Evolutionary conservation across 140 eudicot genomes (phyloP), one percentile per base, ranked within the genome.

Genomic region (Ambrosia hybrid): DNA sequence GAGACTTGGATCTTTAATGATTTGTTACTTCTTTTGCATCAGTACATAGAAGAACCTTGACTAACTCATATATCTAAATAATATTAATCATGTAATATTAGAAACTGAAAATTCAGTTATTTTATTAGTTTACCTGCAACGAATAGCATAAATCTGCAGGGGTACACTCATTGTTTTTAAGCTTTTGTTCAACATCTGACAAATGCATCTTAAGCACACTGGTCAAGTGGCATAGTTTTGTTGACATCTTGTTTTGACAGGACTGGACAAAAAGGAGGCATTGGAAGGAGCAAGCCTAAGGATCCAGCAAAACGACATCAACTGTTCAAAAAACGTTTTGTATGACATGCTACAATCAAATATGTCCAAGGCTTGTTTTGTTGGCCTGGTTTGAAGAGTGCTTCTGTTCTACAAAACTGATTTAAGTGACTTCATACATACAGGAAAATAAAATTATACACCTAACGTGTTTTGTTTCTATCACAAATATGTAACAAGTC

Each of bases 71-170:
- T 21, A 74, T 21, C 48, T 34, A 33, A 52, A 39, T n/a, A 49
- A 67, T 52, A 48, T 36, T 6, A 64, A 45, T n/a, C 39, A 5
- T 6, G 63, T 21, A 51, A 59, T 57, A 15, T 21, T 58, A 15
- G 9, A 38, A 15, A 61, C 6, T 56, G 5, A 39, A 51, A 10
- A 16, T 15, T 13, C 2, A 49, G 37, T 74, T 34, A 65, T 16
- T n/a, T 9, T 6, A 21, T 6, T 26, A 38, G 26, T 70, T 16
- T 79, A 92, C 98, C 94, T 92, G 98, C 55, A 92, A 80, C 55
- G 98, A 92, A 61, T 92, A 92, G 83, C 98, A 92, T 83, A 92
- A 85, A 77, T 92, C 98, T 75, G 96, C 98, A 34, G 98, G 98
- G 16, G 96, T 92, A 84, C 96, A 92, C 36, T 89, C 98, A 11